A percentile compares a stretch with the other conserved stretches of the same genome.
These are phyloP conservation scores for Arthrobotrys sinensis DNA, from an alignment of 2,329 filamentous ascomycete genomes.

Conservation along the genomic window DNA sequence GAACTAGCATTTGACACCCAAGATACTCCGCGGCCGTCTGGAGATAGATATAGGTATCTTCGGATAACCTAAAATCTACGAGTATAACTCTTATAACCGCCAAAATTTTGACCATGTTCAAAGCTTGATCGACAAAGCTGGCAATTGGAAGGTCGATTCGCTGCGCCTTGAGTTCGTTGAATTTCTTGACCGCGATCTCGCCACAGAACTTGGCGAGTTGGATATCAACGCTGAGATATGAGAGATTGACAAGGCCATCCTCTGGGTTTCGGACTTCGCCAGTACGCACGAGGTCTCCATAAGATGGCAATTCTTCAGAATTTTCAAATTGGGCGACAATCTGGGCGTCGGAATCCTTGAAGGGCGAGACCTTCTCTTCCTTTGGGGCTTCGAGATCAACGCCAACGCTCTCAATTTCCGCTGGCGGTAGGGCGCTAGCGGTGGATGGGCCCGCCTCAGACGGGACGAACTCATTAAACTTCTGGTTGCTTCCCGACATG, in stretches of 20 bases:
- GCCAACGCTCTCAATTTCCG: not conserved
- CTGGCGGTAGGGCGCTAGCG: slow-evolving; percentile 1
- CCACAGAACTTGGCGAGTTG: slow-evolving; percentile 34
- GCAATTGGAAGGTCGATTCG: slow-evolving; percentile 10
- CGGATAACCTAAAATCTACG: slow-evolving; percentile 25
- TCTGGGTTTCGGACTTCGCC: slow-evolving; percentile 33
- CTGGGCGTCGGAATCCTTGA: slow-evolving; percentile 25
- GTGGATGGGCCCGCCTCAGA: slow-evolving; percentile 36
- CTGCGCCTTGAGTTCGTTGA: slow-evolving; percentile 22
- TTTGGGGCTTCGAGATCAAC: slow-evolving; percentile 10
- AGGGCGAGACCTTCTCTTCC: slow-evolving; percentile 6
- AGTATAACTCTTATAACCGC: slow-evolving; percentile 22
- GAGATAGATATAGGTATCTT: slow-evolving; percentile 45
- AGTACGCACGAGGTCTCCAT: slow-evolving; percentile 30
- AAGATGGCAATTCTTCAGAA: slow-evolving; percentile 31
- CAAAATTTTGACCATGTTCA: slow-evolving; percentile 31
- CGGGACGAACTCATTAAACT: slow-evolving; percentile 20
- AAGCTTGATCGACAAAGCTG: slow-evolving; percentile 16
- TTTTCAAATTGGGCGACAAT: slow-evolving; percentile 34
- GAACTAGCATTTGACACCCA: slow-evolving; percentile 47
- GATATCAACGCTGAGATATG: slow-evolving; percentile 34
- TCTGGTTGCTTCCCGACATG: slow-evolving; percentile 19
- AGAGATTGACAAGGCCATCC: slow-evolving; percentile 10
- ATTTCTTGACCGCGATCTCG: slow-evolving; percentile 29
- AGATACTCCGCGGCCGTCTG: slow-evolving; percentile 44